Evolutionary conservation across 345 rosid species (phyloP).

Genomic region (Melaleuca quinquenervia): DNA sequence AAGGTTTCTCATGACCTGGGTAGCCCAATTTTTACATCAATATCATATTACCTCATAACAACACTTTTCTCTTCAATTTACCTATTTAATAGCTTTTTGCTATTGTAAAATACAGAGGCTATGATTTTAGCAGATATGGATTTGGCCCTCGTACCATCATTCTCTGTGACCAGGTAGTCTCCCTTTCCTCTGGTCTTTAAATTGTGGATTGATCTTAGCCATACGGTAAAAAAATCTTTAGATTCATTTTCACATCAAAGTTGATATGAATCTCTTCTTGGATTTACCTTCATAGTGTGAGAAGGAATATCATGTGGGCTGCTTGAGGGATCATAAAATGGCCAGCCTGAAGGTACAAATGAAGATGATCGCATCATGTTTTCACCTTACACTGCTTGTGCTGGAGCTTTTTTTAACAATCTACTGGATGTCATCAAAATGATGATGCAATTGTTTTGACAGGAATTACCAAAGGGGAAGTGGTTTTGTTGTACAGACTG

Average conservation of each 20-base stretch:
- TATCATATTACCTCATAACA: neutral
- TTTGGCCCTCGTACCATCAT: conserved; percentile 94
- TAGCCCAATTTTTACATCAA: neutral
- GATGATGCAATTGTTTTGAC: neutral
- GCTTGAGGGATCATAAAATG: conserved; percentile 73
- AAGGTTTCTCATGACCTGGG: neutral
- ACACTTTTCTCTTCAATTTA: neutral
- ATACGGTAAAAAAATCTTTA: neutral
- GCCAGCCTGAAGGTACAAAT: conserved; percentile 66
- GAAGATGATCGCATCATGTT: neutral
- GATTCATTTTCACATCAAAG: neutral
- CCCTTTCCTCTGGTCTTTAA: neutral
- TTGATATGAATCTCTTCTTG: neutral
- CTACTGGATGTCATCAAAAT: neutral
- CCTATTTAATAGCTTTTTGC: neutral
- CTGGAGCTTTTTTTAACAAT: neutral
- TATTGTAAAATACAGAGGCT: conserved; percentile 35
- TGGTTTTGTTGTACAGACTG: conserved; percentile 90
- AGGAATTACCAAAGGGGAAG: conserved; percentile 88
- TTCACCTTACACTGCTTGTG: neutral
- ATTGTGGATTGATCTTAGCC: neutral
- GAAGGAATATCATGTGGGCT: conserved; percentile 93
- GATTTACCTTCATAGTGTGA: conserved; percentile 53
- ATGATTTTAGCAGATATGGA: conserved; percentile 83
- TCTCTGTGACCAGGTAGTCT: conserved; percentile 91